These are phyloP conservation scores for Phytophthora brassicae DNA, from an alignment of 352 stramenopile species.

Conservation along the genomic window DNA sequence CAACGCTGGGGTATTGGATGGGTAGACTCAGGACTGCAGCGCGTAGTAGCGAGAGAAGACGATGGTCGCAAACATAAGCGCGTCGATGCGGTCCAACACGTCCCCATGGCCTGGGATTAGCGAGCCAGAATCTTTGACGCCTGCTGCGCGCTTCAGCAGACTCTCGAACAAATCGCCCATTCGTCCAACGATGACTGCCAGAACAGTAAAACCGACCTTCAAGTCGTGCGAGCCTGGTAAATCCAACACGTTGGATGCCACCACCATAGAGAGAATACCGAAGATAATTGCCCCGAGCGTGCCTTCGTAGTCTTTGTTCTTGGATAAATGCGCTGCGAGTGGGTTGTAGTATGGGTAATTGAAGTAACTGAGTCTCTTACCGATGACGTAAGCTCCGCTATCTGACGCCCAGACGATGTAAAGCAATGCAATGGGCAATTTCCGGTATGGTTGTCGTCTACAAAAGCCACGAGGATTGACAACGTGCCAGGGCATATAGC, in stretches of 20 bases:
- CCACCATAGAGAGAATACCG: conserved; percentile 81
- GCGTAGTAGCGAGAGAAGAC: conserved; percentile 60
- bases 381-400: conserved; percentile 93
- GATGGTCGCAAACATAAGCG: conserved; percentile 88
- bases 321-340: conserved; percentile 87
- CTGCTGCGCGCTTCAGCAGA: conserved; percentile 94
- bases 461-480: conserved; percentile 50
- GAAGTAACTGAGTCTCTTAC: conserved; percentile 82
- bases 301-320: conserved; percentile 96
- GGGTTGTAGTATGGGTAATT: conserved; percentile 80
- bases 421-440: conserved; percentile 59
- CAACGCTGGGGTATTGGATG: too few species aligned
- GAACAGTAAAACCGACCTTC: conserved; percentile 78
- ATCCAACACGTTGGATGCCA: conserved; percentile 61
- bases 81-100: conserved; percentile 94
- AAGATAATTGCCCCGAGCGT: conserved; percentile 82
- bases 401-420: conserved; percentile 81
- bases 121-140: conserved; percentile 93
- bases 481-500: conserved; percentile 55
- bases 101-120: conserved; percentile 94
- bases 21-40: conserved; percentile 20
- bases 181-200: conserved; percentile 92
- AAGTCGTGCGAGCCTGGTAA: conserved; percentile 74
- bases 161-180: conserved; percentile 95
- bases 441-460: conserved; percentile 64